A percentile compares a stretch with the other conserved stretches of the same genome.
phyloP scores from a whole-genome alignment of 2,329 filamentous ascomycete genomes.

The Diaporthe citri region DNA sequence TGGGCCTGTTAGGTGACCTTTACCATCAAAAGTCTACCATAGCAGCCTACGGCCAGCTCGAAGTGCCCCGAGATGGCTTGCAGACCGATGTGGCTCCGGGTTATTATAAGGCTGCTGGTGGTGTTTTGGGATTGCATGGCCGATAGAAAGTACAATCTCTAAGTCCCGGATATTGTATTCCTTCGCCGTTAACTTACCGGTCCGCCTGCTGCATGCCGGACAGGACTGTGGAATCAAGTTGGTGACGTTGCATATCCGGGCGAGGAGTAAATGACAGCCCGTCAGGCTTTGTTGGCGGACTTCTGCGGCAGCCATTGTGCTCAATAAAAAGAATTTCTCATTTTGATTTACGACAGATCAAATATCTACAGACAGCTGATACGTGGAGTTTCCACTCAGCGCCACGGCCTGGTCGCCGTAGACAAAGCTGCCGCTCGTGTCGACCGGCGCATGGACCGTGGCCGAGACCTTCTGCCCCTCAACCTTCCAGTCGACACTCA shows the following conservation, averaged over 20 bases:
- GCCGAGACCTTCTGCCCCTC: background rate
- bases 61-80: background rate
- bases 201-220: background rate
- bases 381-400: background rate
- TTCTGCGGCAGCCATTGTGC: background rate
- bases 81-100: background rate
- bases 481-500: background rate
- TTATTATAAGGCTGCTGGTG: background rate
- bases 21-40: background rate
- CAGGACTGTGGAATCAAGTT: background rate
- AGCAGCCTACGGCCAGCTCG: too few species aligned
- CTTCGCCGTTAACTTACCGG: background rate
- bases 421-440: constrained; percentile 22
- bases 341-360: background rate
- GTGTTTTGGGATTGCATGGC: background rate
- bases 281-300: background rate
- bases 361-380: constrained; percentile 14
- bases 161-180: background rate
- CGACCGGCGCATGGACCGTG: background rate
- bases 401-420: background rate
- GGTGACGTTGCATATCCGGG: background rate
- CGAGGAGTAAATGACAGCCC: too few species aligned
- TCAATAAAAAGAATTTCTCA: background rate
- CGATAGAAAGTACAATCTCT: background rate
- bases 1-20: background rate